Evolutionary conservation across 2,329 filamentous ascomycete species (phyloP), one percentile per base, ranked within the genome.

Genomic region (Microsporum audouinii): DNA sequence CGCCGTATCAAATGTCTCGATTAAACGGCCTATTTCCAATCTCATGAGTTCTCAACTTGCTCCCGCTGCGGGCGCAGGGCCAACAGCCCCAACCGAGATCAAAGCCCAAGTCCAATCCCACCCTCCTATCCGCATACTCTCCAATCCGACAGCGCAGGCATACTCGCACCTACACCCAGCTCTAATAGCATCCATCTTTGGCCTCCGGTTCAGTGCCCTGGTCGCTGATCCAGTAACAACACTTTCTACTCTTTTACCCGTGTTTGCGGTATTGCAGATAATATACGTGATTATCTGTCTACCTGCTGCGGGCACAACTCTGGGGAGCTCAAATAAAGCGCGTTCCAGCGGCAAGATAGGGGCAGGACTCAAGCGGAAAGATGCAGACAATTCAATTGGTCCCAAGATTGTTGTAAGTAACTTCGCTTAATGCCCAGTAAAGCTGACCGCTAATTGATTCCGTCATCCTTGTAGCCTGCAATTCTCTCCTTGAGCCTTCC

Each of bases 211-310:
- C 73, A 71, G 76, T 39, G 75, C 80, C 17, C 78, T 95, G 31
- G 87, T 95, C 33, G 77, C 79, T 14, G 82, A 91, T 65, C 89
- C 91, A 0, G 81, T 87, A 1, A 74, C 80, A 14, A 81, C 86
- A 5, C 80, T 95, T 41, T 72, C 81, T 12, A 79, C 71, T 34
- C 78, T 85, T 1, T 75, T 92, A 2, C 80, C 86, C 0, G 80
- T 84, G 10, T 77, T 91, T 12, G 81, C 82, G 2, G 73, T 79
- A 3, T 71, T 90, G 2, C 91, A 95, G 72, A 76, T 79, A 7
- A 69, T 73, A 14, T 86, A 83, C 68, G 79, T 79, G 63, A 74
- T 81, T n/a, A 66, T 82, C 27, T 86, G 84, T 70, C 74, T 87
- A 2, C 84, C 84, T 31, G 59, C 65, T 10, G 63, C 62, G 34